Evolutionary conservation across 345 rosid species (phyloP).

Genomic region (Populus pruinosa): DNA sequence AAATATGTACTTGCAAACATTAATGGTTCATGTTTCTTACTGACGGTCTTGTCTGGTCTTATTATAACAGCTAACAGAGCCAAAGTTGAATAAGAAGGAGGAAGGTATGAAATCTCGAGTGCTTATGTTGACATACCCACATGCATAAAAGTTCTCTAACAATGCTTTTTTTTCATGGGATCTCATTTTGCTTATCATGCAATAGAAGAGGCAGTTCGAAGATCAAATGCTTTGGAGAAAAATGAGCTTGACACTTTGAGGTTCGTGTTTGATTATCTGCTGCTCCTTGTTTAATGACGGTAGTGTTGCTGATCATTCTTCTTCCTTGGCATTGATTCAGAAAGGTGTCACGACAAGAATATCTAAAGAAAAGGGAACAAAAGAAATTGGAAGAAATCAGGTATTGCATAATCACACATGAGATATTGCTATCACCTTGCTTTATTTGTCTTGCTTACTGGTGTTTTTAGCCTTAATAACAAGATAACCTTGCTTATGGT

Average conservation of each 20-base stretch:
- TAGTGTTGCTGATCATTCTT: conserved; percentile 2
- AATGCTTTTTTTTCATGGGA: background rate
- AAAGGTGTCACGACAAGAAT: conserved; percentile 85
- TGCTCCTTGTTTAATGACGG: background rate
- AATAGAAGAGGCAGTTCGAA: conserved; percentile 73
- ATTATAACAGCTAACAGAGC: conserved; percentile 65
- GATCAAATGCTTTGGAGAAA: conserved; percentile 61
- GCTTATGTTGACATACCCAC: background rate
- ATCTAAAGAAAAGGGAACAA: conserved; percentile 92
- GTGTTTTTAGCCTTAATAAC: background rate
- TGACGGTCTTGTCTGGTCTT: conserved; percentile 8
- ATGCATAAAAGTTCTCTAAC: background rate
- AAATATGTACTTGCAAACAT: too few species aligned
- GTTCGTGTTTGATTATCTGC: conserved; percentile 29
- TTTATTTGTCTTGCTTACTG: background rate
- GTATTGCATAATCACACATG: conserved; percentile 26
- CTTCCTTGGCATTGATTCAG: conserved; percentile 38
- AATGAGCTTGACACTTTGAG: conserved; percentile 70
- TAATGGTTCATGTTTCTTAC: conserved; percentile 1
- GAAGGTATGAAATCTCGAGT: conserved; percentile 57
- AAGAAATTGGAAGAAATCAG: conserved; percentile 92
- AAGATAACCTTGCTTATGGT: background rate
- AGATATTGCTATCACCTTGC: background rate
- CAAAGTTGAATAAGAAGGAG: conserved; percentile 66
- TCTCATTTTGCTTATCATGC: conserved; percentile 11